A percentile compares a stretch with the other conserved stretches of the same genome.
Conservation (phyloP, 2,329 filamentous ascomycete species). For the Aspergillus floridensis region DNA sequence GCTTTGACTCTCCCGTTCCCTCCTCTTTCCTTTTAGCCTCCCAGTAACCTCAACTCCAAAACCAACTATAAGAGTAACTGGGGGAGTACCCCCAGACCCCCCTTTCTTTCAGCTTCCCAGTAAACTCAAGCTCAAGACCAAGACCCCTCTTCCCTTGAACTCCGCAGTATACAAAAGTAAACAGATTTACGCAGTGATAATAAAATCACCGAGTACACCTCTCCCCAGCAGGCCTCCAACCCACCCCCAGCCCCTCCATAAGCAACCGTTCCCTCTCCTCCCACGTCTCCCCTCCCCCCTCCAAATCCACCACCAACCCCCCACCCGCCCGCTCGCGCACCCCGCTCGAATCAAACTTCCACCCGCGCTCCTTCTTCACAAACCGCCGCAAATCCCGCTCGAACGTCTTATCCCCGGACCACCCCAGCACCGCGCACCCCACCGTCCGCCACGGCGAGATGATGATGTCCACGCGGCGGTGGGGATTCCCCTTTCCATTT, state of each 20-base stretch:
- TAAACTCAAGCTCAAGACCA: no score
- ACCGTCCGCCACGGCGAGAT: constrained; percentile 83
- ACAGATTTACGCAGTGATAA: no score
- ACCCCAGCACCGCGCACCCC: constrained; percentile 83
- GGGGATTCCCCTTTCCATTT: constrained; percentile 52
- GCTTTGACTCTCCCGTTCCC: background rate
- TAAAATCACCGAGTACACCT: constrained; percentile 55
- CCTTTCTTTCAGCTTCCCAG: no score
- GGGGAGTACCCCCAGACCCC: background rate
- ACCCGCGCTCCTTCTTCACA: constrained; percentile 66
- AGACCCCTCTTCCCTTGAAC: no score
- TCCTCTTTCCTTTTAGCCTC: background rate
- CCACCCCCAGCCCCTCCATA: constrained; percentile 71
- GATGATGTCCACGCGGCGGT: constrained; percentile 89
- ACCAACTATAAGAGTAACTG: no score
- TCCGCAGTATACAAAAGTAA: no score
- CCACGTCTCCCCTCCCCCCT: constrained; percentile 54
- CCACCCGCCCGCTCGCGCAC: constrained; percentile 67
- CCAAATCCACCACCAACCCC: constrained; percentile 66
- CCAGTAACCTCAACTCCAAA: background rate
- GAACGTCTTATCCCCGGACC: constrained; percentile 87
- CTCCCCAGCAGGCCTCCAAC: constrained; percentile 64
- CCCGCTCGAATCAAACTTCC: constrained; percentile 92
- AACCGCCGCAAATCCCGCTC: constrained; percentile 80
- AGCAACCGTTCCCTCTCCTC: constrained; percentile 75